Conservation (phyloP, 192 early-diverging fungal species). For the Umbelopsis sp. region DNA sequence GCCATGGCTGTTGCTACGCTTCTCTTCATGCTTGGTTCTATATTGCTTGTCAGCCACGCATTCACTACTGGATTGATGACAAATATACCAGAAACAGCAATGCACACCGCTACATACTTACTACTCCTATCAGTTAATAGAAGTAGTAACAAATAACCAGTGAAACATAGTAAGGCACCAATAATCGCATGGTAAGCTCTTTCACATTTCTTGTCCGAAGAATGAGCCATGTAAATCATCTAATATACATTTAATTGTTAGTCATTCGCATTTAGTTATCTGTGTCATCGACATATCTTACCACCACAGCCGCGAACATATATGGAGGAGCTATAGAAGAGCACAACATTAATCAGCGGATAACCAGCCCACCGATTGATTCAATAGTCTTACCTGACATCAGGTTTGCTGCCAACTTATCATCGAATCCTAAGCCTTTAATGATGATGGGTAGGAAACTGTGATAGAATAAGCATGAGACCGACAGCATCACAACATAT, state of each 20-base stretch:
- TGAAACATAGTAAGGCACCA: conserved; percentile 27
- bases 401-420: conserved; percentile 36
- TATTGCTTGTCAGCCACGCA: conserved; percentile 39
- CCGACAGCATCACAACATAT: not conserved
- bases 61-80: conserved; percentile 38
- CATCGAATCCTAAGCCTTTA: conserved; percentile 34
- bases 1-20: conserved; percentile 40
- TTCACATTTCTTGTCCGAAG: conserved; percentile 29
- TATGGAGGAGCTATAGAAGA: conserved; percentile 34
- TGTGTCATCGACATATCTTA: not conserved
- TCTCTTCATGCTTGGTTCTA: conserved; percentile 38
- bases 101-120: conserved; percentile 31
- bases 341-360: not conserved
- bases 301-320: conserved; percentile 33
- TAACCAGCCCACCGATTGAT: not conserved
- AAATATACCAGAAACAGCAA: conserved; percentile 39
- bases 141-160: conserved; percentile 31
- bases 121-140: not conserved
- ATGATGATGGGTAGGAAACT: conserved; percentile 41
- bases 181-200: conserved; percentile 33
- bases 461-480: not conserved
- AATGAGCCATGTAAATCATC: conserved; percentile 35
- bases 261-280: not conserved
- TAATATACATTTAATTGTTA: not conserved
- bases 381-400: conserved; percentile 30